Evolutionary conservation across 1,284 basidiomycete species (phyloP).

Genomic region (Anthracocystis panici-leucophaei): DNA sequence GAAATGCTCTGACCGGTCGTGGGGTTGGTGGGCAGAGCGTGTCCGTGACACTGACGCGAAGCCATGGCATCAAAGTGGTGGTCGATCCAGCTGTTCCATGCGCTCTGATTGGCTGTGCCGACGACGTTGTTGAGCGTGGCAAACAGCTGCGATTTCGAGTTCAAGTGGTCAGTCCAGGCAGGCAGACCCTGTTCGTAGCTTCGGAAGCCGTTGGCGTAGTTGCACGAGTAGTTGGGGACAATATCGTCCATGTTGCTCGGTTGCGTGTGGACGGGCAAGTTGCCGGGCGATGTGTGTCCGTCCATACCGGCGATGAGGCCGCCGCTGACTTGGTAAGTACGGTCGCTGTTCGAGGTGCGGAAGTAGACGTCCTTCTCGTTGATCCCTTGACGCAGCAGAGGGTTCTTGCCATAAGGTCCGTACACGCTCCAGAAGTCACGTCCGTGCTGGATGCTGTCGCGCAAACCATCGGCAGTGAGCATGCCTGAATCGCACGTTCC

Average conservation of each 20-base stretch:
- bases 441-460: conserved; percentile 74
- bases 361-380: conserved; percentile 71
- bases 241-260: conserved; percentile 71
- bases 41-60: conserved; percentile 54
- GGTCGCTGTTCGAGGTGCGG: conserved; percentile 72
- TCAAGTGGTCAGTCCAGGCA: conserved; percentile 74
- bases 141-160: conserved; percentile 71
- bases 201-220: conserved; percentile 72
- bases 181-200: conserved; percentile 57
- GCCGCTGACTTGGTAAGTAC: conserved; percentile 74
- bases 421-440: conserved; percentile 75
- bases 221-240: conserved; percentile 73
- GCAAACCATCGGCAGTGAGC: conserved; percentile 73
- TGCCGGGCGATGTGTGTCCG: conserved; percentile 2
- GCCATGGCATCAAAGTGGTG: conserved; percentile 54
- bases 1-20: conserved; percentile 21
- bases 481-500: conserved; percentile 75
- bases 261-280: conserved; percentile 64
- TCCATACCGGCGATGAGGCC: conserved; percentile 75
- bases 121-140: conserved; percentile 71
- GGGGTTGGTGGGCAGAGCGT: conserved; percentile 44
- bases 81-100: conserved; percentile 74
- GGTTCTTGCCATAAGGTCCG: conserved; percentile 68
- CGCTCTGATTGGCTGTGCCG: conserved; percentile 72
- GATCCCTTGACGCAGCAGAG: conserved; percentile 72